Evolutionary conservation across 1,284 basidiomycete genomes (phyloP).

Genomic region (Naganishia sp.): DNA sequence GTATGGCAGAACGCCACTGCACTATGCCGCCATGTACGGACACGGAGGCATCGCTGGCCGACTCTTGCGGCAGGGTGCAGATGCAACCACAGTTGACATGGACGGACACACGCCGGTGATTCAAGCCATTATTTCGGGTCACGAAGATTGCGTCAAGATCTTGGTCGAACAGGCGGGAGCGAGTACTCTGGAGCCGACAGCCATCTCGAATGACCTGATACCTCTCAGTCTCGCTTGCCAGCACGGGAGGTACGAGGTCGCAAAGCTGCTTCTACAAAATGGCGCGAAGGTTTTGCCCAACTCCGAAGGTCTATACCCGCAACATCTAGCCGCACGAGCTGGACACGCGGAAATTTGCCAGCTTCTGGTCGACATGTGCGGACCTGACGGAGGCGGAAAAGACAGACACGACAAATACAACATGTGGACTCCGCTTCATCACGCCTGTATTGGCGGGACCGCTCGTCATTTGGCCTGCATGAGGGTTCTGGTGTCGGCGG

Average conservation of each 20-base stretch:
- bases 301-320: conserved; percentile 91
- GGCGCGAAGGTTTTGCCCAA: conserved; percentile 81
- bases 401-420: conserved; percentile 94
- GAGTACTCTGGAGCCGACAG: conserved; percentile 60
- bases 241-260: conserved; percentile 83
- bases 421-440: conserved; percentile 97
- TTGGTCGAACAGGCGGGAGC: conserved; percentile 70
- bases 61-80: conserved; percentile 69
- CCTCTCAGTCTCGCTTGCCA: conserved; percentile 90
- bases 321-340: conserved; percentile 96
- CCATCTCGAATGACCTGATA: conserved; percentile 69
- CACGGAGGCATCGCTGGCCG: conserved; percentile 74
- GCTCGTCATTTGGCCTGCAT: conserved; percentile 68
- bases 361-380: conserved; percentile 68
- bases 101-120: conserved; percentile 93
- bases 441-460: conserved; percentile 83
- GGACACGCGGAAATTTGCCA: conserved; percentile 83
- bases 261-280: conserved; percentile 71
- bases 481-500: conserved; percentile 72
- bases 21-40: conserved; percentile 95
- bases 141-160: conserved; percentile 74
- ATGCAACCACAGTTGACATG: conserved; percentile 74
- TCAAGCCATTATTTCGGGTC: conserved; percentile 87
- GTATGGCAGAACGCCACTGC: conserved; percentile 89
- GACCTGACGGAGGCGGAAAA: conserved; percentile 62